These are phyloP conservation scores for Cyberlindnera nakhonratchasimensis DNA, from an alignment of 805 yeast species.

Conservation along the genomic window DNA sequence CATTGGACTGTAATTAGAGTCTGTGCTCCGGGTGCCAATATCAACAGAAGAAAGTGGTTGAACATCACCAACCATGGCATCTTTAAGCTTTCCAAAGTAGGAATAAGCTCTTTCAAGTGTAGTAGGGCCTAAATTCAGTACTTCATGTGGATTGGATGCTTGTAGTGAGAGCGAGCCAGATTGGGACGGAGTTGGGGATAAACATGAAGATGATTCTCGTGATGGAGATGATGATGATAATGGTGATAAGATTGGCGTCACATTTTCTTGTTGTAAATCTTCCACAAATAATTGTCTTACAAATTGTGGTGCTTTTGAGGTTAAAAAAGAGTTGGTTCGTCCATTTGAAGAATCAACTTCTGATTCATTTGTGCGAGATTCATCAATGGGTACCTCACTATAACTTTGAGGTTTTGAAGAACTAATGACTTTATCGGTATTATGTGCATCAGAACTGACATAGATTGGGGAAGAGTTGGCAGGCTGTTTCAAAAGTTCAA, in stretches of 20 bases:
- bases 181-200: background rate
- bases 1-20: conserved; percentile 11
- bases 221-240: background rate
- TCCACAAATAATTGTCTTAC: background rate
- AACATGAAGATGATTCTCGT: background rate
- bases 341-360: no score
- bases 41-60: background rate
- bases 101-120: background rate
- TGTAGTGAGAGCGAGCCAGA: no score
- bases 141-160: no score
- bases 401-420: no score
- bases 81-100: background rate
- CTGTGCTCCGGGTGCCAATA: conserved; percentile 4
- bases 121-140: no score
- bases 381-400: no score
- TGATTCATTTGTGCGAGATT: no score
- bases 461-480: background rate
- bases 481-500: conserved; percentile 5
- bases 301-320: background rate
- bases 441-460: background rate
- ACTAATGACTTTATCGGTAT: background rate
- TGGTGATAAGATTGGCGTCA: no score
- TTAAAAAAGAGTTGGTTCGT: no score
- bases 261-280: no score
- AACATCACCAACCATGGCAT: background rate